Conservation (phyloP, 495 filamentous ascomycete genomes). For the Podospora conica region DNA sequence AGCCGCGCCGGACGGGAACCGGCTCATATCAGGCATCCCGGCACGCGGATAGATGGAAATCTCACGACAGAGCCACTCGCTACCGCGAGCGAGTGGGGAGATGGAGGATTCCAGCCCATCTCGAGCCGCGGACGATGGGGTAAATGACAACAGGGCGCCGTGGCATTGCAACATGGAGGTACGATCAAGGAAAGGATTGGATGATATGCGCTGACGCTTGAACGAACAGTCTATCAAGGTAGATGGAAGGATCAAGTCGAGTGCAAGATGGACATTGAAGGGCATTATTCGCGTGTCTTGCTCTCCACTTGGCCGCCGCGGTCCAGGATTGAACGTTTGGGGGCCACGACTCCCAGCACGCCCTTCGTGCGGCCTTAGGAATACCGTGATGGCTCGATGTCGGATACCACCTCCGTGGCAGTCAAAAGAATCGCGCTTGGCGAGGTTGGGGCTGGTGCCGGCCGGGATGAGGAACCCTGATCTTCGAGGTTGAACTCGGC, state of each 20-base stretch:
- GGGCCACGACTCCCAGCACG: no score
- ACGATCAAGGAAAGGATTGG: neutral
- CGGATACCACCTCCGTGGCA: neutral
- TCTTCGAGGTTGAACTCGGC: no score
- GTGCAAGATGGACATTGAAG: neutral
- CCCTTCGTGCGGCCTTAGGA: no score
- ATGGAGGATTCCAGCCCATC: neutral
- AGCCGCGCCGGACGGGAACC: neutral
- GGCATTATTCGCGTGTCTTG: neutral
- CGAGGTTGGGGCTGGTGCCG: neutral
- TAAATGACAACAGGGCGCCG: neutral
- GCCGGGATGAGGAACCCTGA: no score
- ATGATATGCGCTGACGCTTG: neutral
- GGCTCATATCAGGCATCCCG: neutral
- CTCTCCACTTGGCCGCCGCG: neutral
- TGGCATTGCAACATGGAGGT: neutral
- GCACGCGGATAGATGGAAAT: neutral
- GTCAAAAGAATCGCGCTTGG: neutral
- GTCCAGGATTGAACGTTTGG: no score
- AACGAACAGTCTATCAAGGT: neutral
- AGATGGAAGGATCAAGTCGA: neutral
- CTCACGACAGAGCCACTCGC: neutral
- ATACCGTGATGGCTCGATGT: neutral
- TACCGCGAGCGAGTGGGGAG: neutral
- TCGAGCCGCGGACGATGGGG: neutral